Evolutionary conservation across 2,329 filamentous ascomycete genomes (phyloP).

Genomic region (Aspergillus uvarum): DNA sequence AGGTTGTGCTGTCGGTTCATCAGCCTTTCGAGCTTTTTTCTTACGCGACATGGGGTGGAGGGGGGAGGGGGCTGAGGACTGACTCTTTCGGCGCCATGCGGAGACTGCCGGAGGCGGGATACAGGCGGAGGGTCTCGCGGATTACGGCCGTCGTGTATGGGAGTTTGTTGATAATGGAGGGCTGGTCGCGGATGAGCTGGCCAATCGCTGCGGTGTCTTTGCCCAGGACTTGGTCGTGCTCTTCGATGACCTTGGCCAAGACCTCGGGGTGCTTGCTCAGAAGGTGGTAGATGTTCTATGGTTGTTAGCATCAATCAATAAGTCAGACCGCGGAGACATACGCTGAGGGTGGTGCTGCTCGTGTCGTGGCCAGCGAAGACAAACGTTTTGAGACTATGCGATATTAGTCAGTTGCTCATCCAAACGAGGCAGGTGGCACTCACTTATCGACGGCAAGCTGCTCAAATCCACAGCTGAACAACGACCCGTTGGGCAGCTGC

Average conservation of each 20-base stretch:
- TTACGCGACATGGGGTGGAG: too few relatives aligned
- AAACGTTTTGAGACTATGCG: not conserved
- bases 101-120: not conserved
- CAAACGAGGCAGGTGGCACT: too few relatives aligned
- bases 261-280: constrained; percentile 9
- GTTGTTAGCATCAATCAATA: too few relatives aligned
- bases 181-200: not conserved
- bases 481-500: too few relatives aligned
- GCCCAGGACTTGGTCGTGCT: constrained; percentile 14
- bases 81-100: too few relatives aligned
- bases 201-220: not conserved
- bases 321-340: too few relatives aligned
- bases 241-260: constrained; percentile 1
- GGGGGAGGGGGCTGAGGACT: too few relatives aligned
- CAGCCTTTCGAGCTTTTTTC: too few relatives aligned
- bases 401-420: not conserved
- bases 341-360: not conserved
- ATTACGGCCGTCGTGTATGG: constrained; percentile 14
- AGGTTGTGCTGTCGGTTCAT: not conserved
- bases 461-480: too few relatives aligned
- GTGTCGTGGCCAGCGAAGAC: constrained; percentile 10
- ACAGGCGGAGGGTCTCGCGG: constrained; percentile 12
- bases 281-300: not conserved
- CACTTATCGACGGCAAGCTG: not conserved
- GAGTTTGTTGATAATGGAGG: constrained; percentile 8